Conservation (phyloP, 306 rosid species). For the Adenanthera pavonina region DNA sequence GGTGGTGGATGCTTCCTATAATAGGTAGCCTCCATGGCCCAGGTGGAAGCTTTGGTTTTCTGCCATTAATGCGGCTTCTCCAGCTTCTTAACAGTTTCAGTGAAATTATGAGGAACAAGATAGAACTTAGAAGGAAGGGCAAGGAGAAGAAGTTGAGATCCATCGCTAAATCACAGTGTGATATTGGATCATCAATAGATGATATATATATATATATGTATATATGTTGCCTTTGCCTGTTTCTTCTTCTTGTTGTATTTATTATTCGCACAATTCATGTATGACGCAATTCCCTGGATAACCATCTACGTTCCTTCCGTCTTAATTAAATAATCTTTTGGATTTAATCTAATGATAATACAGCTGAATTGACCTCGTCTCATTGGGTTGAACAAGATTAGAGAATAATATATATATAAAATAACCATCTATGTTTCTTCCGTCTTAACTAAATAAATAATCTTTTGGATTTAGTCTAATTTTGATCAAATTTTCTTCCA, state of each 20-base stretch:
- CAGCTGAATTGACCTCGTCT: no score
- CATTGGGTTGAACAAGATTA: no score
- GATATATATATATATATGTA: neutral
- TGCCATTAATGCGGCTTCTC: neutral
- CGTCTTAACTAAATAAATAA: no score
- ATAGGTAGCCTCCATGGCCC: constrained; percentile 44
- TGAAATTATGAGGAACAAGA: neutral
- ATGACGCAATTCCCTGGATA: neutral
- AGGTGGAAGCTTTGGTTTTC: neutral
- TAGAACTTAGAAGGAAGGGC: neutral
- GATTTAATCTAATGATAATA: neutral
- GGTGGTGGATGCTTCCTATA: constrained; percentile 41
- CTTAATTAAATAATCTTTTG: neutral
- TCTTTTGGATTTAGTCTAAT: no score
- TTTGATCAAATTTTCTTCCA: no score
- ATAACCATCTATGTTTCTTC: no score
- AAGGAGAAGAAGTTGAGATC: neutral
- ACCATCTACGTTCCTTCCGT: neutral
- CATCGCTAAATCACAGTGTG: neutral
- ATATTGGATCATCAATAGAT: neutral
- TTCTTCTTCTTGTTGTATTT: neutral
- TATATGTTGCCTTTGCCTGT: neutral
- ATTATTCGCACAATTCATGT: neutral
- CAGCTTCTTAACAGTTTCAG: neutral
- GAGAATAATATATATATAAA: no score